Evolutionary conservation across 371 early-diverging fungal genomes (phyloP).

Genomic region (Mortierella sp.): DNA sequence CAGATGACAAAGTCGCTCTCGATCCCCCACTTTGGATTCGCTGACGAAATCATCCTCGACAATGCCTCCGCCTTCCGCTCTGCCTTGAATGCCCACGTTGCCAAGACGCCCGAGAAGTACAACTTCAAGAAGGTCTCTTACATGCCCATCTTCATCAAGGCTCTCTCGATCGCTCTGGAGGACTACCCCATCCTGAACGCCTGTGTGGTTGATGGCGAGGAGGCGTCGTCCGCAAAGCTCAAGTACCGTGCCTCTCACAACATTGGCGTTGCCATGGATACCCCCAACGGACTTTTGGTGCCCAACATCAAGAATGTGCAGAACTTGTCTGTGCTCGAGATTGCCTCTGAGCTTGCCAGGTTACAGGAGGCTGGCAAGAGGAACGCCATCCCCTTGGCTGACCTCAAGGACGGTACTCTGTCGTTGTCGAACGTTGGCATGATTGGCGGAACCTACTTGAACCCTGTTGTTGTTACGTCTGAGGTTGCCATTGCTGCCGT

Average conservation of each 20-base stretch:
- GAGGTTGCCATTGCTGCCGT: slow-evolving; percentile 95
- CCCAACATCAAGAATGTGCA: slow-evolving; percentile 96
- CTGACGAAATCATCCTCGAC: slow-evolving; percentile 91
- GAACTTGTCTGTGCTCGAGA: slow-evolving; percentile 89
- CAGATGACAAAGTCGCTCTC: slow-evolving; percentile 92
- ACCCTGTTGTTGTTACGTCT: slow-evolving; percentile 91
- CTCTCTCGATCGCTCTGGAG: slow-evolving; percentile 85
- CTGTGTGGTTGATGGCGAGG: slow-evolving; percentile 65
- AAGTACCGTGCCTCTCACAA: slow-evolving; percentile 87
- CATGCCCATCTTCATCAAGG: slow-evolving; percentile 97
- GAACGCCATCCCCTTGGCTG: slow-evolving; percentile 75
- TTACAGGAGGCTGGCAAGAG: slow-evolving; percentile 80
- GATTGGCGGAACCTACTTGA: slow-evolving; percentile 93
- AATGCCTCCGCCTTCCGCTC: slow-evolving; percentile 74
- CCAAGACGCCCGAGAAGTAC: slow-evolving; percentile 58
- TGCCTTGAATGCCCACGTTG: slow-evolving; percentile 75
- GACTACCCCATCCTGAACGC: slow-evolving; percentile 95
- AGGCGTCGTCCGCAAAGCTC: slow-evolving; percentile 68
- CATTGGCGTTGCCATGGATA: slow-evolving; percentile 98
- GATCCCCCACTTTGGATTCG: slow-evolving; percentile 96
- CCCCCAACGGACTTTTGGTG: slow-evolving; percentile 93
- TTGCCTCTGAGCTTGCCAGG: slow-evolving; percentile 88
- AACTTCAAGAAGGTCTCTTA: slow-evolving; percentile 86
- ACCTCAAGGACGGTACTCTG: slow-evolving; percentile 89
- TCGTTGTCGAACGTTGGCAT: slow-evolving; percentile 96